phyloP scores from a whole-genome alignment of 2,329 filamentous ascomycete genomes.

The Cladophialophora immunda region DNA sequence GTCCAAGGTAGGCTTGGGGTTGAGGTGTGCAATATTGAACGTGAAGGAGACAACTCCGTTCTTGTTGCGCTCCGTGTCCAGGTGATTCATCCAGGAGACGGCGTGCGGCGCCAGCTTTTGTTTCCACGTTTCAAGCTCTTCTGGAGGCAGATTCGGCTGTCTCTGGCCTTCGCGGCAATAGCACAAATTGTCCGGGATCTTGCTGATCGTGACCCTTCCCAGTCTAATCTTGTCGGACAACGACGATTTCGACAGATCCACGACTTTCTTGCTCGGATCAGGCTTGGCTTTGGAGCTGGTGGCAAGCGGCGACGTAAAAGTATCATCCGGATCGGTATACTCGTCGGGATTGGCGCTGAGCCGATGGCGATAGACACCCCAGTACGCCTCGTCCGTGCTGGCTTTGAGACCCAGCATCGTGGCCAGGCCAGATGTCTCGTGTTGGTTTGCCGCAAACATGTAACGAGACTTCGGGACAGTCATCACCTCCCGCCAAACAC shows the following conservation, averaged over 20 bases:
- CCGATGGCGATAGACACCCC: conserved; percentile 30
- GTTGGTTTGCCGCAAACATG: conserved; percentile 26
- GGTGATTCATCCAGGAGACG: conserved; percentile 28
- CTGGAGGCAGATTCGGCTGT: conserved; percentile 20
- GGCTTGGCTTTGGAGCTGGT: conserved; percentile 14
- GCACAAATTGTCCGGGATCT: conserved; percentile 29
- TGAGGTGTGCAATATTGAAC: conserved; percentile 26
- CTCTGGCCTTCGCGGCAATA: conserved; percentile 29
- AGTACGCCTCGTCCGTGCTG: conserved; percentile 28
- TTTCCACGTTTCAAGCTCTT: conserved; percentile 27
- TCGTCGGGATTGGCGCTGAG: conserved; percentile 24
- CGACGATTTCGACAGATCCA: conserved; percentile 18
- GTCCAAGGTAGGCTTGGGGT: conserved; percentile 19
- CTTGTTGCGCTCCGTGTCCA: conserved; percentile 32
- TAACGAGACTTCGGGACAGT: conserved; percentile 31
- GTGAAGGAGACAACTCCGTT: conserved; percentile 32
- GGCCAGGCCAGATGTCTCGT: conserved; percentile 23
- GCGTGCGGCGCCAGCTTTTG: conserved; percentile 27
- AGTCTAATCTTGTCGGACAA: neutral
- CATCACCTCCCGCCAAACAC: conserved; percentile 33
- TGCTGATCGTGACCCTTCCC: conserved; percentile 26
- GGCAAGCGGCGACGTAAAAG: conserved; percentile 26
- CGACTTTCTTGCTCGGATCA: conserved; percentile 16
- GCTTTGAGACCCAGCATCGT: conserved; percentile 25
- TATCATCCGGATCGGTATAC: conserved; percentile 25